phyloP scores from a whole-genome alignment of 257 asterid species.

The Primulina eburnea region DNA sequence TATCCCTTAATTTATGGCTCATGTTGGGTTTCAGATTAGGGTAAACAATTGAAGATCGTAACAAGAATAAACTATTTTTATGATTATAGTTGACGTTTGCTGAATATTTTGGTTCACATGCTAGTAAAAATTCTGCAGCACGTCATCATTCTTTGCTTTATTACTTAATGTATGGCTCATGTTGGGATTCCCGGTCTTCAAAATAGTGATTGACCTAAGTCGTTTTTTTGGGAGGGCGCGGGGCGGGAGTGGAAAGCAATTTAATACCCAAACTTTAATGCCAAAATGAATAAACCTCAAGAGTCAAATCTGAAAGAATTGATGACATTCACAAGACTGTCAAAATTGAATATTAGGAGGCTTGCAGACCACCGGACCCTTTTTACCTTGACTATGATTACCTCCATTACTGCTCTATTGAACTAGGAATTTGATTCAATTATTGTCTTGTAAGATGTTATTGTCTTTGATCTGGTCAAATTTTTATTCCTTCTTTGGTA shows the following conservation, averaged over 20 bases:
- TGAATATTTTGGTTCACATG: constrained; percentile 11
- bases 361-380: neutral
- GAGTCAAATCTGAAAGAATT: neutral
- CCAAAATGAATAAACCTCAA: no score
- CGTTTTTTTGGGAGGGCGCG: no score
- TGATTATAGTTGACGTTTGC: constrained; percentile 12
- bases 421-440: neutral
- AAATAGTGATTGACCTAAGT: no score
- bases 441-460: constrained; percentile 2
- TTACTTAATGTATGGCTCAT: constrained; percentile 4
- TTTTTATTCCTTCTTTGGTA: constrained; percentile 7
- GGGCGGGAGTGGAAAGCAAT: no score
- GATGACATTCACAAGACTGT: neutral
- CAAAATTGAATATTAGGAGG: neutral
- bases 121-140: neutral
- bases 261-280: no score
- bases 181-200: neutral
- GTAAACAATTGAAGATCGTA: no score
- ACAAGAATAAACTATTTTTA: constrained; percentile 4
- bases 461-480: neutral
- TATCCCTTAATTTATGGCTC: constrained; percentile 10
- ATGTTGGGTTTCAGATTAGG: neutral
- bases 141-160: constrained; percentile 20
- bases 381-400: neutral
- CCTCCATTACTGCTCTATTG: constrained; percentile 2